phyloP scores from a whole-genome alignment of 108 stramenopile genomes.

The Skeletonema marinoi region DNA sequence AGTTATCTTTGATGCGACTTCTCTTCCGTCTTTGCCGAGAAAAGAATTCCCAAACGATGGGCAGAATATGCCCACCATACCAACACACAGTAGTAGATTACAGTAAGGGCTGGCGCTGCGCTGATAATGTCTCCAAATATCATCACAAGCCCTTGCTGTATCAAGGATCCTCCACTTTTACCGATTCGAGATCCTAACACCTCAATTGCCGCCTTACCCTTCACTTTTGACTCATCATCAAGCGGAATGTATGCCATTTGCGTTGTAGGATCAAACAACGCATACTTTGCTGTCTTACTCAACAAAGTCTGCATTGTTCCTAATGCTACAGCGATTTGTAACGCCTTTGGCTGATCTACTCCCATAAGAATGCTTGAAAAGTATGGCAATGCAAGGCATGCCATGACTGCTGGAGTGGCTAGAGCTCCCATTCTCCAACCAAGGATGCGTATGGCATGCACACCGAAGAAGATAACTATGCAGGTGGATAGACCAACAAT shows the following conservation, averaged over 20 bases:
- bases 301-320: slow-evolving; percentile 90
- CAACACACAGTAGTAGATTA: slow-evolving; percentile 86
- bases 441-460: slow-evolving; percentile 87
- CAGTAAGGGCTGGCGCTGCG: slow-evolving; percentile 83
- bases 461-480: slow-evolving; percentile 93
- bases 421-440: slow-evolving; percentile 95
- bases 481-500: slow-evolving; percentile 85
- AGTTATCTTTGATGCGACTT: slow-evolving; percentile 17
- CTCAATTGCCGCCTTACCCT: slow-evolving; percentile 96
- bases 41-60: slow-evolving; percentile 71
- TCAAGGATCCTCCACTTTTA: slow-evolving; percentile 94
- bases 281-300: slow-evolving; percentile 94
- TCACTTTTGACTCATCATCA: slow-evolving; percentile 94
- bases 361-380: slow-evolving; percentile 87
- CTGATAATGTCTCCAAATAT: slow-evolving; percentile 90
- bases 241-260: slow-evolving; percentile 98
- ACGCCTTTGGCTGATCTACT: slow-evolving; percentile 66
- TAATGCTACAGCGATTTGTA: slow-evolving; percentile 78
- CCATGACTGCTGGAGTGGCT: slow-evolving; percentile 92
- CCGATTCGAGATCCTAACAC: slow-evolving; percentile 94
- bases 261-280: slow-evolving; percentile 87
- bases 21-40: slow-evolving; percentile 45
- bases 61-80: slow-evolving; percentile 82
- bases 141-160: slow-evolving; percentile 92
- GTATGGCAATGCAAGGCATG: slow-evolving; percentile 84